phyloP scores from a whole-genome alignment of 176 grass and related monocot species.

The Ensete ventricosum region DNA sequence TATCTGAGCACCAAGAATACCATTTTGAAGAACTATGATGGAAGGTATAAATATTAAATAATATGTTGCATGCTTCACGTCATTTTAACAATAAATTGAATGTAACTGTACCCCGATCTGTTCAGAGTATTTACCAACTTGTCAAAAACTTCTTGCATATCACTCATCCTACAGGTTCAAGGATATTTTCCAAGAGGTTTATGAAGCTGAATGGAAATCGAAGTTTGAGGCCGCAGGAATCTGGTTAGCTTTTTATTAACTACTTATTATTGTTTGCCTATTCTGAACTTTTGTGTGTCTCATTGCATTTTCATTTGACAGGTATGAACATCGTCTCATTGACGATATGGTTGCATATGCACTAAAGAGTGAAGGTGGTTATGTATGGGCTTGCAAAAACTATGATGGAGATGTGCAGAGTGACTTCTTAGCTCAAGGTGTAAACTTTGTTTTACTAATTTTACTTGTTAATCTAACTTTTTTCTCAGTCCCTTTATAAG shows the following conservation, averaged over 20 bases:
- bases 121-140: too few relatives aligned
- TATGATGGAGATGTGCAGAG: slow-evolving; percentile 97
- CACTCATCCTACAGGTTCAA: slow-evolving; percentile 52
- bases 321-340: slow-evolving; percentile 95
- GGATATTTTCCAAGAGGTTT: slow-evolving; percentile 92
- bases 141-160: not conserved
- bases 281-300: not conserved
- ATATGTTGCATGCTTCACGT: not conserved
- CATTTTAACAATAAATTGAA: too few relatives aligned
- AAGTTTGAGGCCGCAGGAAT: slow-evolving; percentile 76
- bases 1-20: slow-evolving; percentile 99
- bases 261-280: not conserved
- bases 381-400: slow-evolving; percentile 99
- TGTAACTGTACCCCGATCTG: too few relatives aligned
- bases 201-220: slow-evolving; percentile 66
- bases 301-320: slow-evolving; percentile 12
- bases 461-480: not conserved
- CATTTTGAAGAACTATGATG: slow-evolving; percentile 92
- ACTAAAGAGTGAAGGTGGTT: slow-evolving; percentile 87
- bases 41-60: slow-evolving; percentile 38
- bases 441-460: not conserved
- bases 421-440: slow-evolving; percentile 88
- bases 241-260: slow-evolving; percentile 44
- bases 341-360: slow-evolving; percentile 99
- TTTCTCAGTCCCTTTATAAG: not conserved